Conservation (phyloP, 768 basidiomycete genomes). For the Polyporus arcularius region DNA sequence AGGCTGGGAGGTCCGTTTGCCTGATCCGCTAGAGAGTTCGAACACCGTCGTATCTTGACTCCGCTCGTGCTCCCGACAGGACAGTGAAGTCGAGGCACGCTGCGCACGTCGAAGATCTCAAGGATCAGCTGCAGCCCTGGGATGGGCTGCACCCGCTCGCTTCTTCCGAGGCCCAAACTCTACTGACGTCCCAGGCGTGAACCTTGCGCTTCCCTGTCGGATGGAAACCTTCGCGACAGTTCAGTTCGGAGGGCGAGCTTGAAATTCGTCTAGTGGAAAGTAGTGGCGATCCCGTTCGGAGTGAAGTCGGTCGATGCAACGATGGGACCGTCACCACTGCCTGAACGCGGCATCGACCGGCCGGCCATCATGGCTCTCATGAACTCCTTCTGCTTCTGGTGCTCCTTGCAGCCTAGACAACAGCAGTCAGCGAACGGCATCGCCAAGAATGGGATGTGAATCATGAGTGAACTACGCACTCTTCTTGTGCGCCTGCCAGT, state of each 20-base stretch:
- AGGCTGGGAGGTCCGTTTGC: not conserved
- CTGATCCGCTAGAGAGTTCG: slow-evolving; percentile 4
- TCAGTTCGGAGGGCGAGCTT: not conserved
- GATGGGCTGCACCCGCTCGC: slow-evolving; percentile 7
- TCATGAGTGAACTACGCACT: slow-evolving; percentile 10
- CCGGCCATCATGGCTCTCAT: slow-evolving; percentile 12
- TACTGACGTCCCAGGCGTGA: slow-evolving; percentile 8
- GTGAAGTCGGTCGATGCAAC: slow-evolving; percentile 22
- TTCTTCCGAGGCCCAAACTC: slow-evolving; percentile 24
- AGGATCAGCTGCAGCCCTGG: slow-evolving; percentile 10
- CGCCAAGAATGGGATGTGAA: not conserved
- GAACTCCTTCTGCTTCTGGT: slow-evolving; percentile 12
- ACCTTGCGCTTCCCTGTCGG: slow-evolving; percentile 1
- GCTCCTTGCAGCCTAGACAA: slow-evolving; percentile 14
- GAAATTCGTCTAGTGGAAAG: slow-evolving; percentile 9
- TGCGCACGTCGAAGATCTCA: slow-evolving; percentile 13
- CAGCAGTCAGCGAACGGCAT: not conserved
- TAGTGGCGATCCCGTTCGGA: slow-evolving; percentile 12
- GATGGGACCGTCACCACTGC: slow-evolving; percentile 3
- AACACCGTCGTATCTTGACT: slow-evolving; percentile 2
- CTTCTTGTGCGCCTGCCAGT: slow-evolving; percentile 33
- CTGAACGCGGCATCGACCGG: not conserved
- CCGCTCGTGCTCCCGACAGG: not conserved
- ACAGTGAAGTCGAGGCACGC: not conserved
- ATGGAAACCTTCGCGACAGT: slow-evolving; percentile 8